phyloP scores from a whole-genome alignment of 1,284 basidiomycete genomes.

The Ganoderma sinense region DNA sequence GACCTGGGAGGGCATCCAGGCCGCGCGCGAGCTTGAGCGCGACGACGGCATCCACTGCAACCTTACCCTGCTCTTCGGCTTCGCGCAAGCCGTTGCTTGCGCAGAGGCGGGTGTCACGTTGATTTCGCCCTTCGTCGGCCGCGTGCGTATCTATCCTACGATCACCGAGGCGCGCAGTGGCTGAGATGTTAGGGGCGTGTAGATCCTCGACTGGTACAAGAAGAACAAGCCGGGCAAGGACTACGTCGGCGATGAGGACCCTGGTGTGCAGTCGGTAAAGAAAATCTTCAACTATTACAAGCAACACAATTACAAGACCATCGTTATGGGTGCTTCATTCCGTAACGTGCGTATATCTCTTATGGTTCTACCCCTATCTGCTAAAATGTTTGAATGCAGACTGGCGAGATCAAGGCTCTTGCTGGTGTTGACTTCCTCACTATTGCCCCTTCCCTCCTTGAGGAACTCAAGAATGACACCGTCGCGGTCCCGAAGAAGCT shows the following conservation, averaged over 20 bases:
- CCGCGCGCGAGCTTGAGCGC: slow-evolving; percentile 93
- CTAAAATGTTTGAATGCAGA: slow-evolving; percentile 48
- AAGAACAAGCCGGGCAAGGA: slow-evolving; percentile 81
- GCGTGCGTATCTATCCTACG: slow-evolving; percentile 58
- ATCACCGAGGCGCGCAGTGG: neutral
- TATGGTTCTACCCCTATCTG: slow-evolving; percentile 8
- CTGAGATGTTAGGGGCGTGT: slow-evolving; percentile 8
- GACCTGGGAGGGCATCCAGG: slow-evolving; percentile 99
- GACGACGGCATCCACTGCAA: slow-evolving; percentile 98
- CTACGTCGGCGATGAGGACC: slow-evolving; percentile 91
- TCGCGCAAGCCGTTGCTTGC: slow-evolving; percentile 97
- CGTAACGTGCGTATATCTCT: slow-evolving; percentile 73
- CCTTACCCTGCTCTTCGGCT: slow-evolving; percentile 98
- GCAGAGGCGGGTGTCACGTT: slow-evolving; percentile 98
- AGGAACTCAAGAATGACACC: slow-evolving; percentile 89
- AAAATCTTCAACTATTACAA: slow-evolving; percentile 99
- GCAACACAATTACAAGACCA: slow-evolving; percentile 97
- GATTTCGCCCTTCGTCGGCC: slow-evolving; percentile 99
- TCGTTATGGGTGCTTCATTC: slow-evolving; percentile 99
- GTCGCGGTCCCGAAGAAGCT: slow-evolving; percentile 88
- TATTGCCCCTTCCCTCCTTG: slow-evolving; percentile 90
- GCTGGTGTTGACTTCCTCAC: slow-evolving; percentile 95
- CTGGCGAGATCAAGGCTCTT: slow-evolving; percentile 88
- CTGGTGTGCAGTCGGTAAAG: slow-evolving; percentile 96
- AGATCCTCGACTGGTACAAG: slow-evolving; percentile 99